These are phyloP conservation scores for Penicillium chermesinum DNA, from an alignment of 495 filamentous ascomycete species.

Conservation along the genomic window DNA sequence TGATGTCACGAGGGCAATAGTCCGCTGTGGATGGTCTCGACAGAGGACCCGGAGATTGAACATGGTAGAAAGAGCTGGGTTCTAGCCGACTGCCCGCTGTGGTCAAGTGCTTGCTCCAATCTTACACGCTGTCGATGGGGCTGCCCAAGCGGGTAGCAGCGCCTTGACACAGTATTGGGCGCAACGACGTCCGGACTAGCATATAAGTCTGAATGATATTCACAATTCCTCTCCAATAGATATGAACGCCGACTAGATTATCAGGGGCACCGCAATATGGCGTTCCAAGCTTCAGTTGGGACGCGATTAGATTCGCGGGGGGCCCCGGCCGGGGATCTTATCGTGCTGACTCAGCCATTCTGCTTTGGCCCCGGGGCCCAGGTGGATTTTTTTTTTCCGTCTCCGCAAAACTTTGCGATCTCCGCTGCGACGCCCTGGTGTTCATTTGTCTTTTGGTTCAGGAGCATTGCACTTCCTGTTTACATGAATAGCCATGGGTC, in stretches of 20 bases:
- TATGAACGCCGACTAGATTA: neutral
- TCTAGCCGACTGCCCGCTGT: neutral
- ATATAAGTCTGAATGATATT: neutral
- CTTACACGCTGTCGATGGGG: neutral
- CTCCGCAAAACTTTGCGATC: neutral
- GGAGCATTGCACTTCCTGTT: neutral
- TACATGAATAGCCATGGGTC: conserved; percentile 53
- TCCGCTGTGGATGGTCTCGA: conserved; percentile 70
- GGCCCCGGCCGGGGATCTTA: conserved; percentile 7
- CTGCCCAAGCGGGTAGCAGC: neutral
- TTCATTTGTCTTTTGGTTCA: too few relatives aligned
- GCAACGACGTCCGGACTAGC: neutral
- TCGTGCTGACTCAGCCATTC: conserved; percentile 13
- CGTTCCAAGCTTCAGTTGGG: neutral
- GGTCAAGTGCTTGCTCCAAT: neutral
- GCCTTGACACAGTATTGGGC: neutral
- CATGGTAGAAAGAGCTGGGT: conserved; percentile 20
- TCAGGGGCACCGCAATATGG: neutral
- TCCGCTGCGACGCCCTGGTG: neutral
- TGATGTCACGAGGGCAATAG: conserved; percentile 74
- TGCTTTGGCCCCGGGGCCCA: conserved; percentile 2
- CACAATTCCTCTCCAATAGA: neutral
- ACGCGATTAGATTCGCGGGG: neutral
- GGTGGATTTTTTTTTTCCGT: conserved; percentile 1
- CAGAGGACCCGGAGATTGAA: conserved; percentile 37